Evolutionary conservation across 2,329 filamentous ascomycete genomes (phyloP).

Genomic region (Plenodomus biglobosus): DNA sequence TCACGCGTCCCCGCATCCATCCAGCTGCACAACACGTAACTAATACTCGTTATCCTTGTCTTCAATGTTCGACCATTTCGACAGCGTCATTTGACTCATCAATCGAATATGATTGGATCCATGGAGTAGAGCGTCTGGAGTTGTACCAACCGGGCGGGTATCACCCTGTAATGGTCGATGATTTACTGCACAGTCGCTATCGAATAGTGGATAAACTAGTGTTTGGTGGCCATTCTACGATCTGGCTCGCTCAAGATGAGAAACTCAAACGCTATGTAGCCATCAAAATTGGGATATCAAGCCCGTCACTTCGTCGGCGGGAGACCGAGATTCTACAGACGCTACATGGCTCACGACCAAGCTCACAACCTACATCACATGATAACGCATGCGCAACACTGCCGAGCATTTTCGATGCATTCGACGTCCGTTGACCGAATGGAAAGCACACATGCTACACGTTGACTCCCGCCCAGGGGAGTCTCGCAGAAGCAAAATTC

Average conservation of each 20-base stretch:
- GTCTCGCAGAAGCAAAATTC: slow-evolving; percentile 12
- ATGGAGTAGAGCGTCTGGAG: slow-evolving; percentile 13
- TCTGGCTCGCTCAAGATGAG: slow-evolving; percentile 23
- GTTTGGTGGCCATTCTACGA: slow-evolving; percentile 21
- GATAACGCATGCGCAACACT: slow-evolving; percentile 1
- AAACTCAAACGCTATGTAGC: slow-evolving; percentile 9
- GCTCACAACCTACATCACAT: slow-evolving; percentile 4
- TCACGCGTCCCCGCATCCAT: slow-evolving; percentile 4
- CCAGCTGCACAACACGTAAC: slow-evolving; percentile 4
- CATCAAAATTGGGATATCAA: slow-evolving; percentile 13
- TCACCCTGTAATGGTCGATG: slow-evolving; percentile 21
- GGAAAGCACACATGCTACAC: slow-evolving; percentile 12
- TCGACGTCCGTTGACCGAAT: slow-evolving; percentile 9
- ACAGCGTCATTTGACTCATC: slow-evolving; percentile 8
- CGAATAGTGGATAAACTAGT: slow-evolving; percentile 24
- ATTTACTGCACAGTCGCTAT: slow-evolving; percentile 20
- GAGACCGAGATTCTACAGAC: slow-evolving; percentile 10
- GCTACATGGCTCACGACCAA: slow-evolving; percentile 2
- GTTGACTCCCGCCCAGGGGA: slow-evolving; percentile 10
- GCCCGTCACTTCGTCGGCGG: slow-evolving; percentile 5
- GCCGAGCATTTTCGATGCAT: slow-evolving; percentile 8
- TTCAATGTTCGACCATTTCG: slow-evolving; percentile 10
- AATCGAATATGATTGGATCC: slow-evolving; percentile 13
- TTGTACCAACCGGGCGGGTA: slow-evolving; percentile 17
- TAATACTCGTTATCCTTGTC: slow-evolving; percentile 2